phyloP scores from a whole-genome alignment of 495 filamentous ascomycete species.

The Penicillium coprophilum region DNA sequence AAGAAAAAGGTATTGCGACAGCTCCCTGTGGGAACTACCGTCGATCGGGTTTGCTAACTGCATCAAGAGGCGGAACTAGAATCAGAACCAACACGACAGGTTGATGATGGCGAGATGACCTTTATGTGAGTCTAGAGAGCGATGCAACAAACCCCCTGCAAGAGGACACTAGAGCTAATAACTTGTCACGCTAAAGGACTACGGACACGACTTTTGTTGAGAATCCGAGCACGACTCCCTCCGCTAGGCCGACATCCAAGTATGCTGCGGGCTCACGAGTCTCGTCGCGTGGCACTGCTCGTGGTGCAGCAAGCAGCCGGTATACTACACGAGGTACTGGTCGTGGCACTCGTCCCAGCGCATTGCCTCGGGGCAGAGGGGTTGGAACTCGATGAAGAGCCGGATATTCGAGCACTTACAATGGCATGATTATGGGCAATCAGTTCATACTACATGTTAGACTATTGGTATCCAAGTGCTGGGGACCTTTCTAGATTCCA shows the following conservation, averaged over 20 bases:
- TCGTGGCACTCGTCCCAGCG: conserved; percentile 40
- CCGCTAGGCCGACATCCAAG: conserved; percentile 64
- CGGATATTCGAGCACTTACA: background rate
- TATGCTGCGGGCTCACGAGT: conserved; percentile 49
- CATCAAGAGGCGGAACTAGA: conserved; percentile 37
- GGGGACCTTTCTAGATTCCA: too few species aligned
- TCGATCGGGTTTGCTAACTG: conserved; percentile 15
- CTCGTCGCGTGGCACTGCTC: conserved; percentile 33
- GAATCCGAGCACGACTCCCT: conserved; percentile 59
- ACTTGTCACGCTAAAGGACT: conserved; percentile 56
- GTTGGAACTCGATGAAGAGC: conserved; percentile 26
- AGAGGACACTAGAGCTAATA: conserved; percentile 16
- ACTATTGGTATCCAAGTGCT: conserved; percentile 2
- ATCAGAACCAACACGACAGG: conserved; percentile 26
- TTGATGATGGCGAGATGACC: conserved; percentile 69
- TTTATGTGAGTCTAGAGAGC: conserved; percentile 67
- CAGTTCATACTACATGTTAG: background rate
- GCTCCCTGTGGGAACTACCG: background rate
- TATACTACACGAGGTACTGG: conserved; percentile 41
- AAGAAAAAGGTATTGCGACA: conserved; percentile 37
- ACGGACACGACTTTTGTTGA: conserved; percentile 95
- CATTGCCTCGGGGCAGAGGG: conserved; percentile 43
- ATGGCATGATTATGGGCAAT: background rate
- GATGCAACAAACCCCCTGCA: background rate
- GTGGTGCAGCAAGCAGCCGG: conserved; percentile 43